These are phyloP conservation scores for Talaromyces piceae DNA, from an alignment of 2,329 filamentous ascomycete species.

Conservation along the genomic window DNA sequence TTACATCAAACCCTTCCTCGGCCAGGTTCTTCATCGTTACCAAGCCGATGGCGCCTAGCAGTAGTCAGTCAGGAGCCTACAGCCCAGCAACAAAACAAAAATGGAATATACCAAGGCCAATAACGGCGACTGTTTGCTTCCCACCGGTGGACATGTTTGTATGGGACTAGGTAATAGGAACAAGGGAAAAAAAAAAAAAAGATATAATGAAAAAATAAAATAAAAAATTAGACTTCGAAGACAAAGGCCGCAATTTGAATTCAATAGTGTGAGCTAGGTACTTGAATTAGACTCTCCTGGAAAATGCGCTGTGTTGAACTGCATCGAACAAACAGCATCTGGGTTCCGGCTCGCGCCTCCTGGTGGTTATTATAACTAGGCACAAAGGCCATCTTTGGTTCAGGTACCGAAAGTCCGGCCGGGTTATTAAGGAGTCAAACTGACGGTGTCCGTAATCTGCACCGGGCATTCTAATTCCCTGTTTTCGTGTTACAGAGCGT, in stretches of 20 bases:
- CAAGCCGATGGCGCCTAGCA: slow-evolving; percentile 29
- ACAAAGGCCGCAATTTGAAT: background rate
- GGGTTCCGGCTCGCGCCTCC: background rate
- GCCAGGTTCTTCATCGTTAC: slow-evolving; percentile 37
- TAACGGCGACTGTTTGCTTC: background rate
- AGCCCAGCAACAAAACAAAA: background rate
- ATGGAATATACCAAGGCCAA: background rate
- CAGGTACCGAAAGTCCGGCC: background rate
- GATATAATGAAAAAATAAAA: no score
- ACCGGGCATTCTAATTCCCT: background rate
- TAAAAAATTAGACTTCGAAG: no score
- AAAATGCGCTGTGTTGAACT: background rate
- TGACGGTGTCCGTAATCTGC: background rate
- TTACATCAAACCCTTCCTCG: slow-evolving; percentile 40
- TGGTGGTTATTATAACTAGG: background rate
- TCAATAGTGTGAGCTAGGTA: background rate
- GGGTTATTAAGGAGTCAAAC: background rate
- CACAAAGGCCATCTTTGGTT: background rate
- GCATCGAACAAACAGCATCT: background rate
- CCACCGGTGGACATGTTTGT: background rate
- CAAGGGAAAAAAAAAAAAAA: background rate
- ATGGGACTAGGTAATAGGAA: background rate
- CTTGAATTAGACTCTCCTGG: background rate
- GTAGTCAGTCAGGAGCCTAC: background rate
- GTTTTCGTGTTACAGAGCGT: no score